Evolutionary conservation across 768 basidiomycete genomes (phyloP), one percentile per base, ranked within the genome.

Genomic region (Macrolepiota dolichaula): DNA sequence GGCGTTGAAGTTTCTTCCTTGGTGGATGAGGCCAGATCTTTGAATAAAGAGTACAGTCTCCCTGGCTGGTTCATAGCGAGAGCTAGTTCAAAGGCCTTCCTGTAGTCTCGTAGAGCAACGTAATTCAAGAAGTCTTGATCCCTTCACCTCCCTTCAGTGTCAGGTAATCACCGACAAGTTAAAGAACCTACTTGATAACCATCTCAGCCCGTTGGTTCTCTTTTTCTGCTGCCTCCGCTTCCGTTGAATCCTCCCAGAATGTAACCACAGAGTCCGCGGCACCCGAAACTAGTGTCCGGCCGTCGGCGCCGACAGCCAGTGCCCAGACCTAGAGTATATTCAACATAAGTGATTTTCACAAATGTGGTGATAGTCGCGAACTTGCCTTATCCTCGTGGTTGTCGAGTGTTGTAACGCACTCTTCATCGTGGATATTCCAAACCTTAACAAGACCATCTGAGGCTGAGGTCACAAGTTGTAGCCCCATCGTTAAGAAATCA

Each of bases 81-180:
- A 6, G 96, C 96, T 47, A 98, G 85, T 65, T 93, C 81, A 67
- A 98, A 94, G 1, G 97, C 97, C 69, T 86, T 86, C 59, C 85
- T 86, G 74, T 97, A 98, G 72, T 98, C 95, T 62, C 91, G 85
- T 65, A 97, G 74, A 12, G 87, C 81, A 59, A 98, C 76, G 68
- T 92, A 98, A 72, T 98, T 98, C 66, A 85, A 76, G 72, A 96
- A 96, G 69, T 98, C 94, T 82, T 99, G 97, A 71, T 98, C 94
- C 70, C 96, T 98, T 71, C n/a, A 57, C 49, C 35, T n/a, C 32
- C 47, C n/a, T 44, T 64, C 63, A 61, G 59, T 36, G 29, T 19
- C 49, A 37, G 52, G 17, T 57, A 15, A 51, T 29, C 11, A 53
- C 51, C 13, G 1, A 40, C 42, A 13, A 51, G 37, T 27, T 25